Evolutionary conservation across 345 rosid species (phyloP).

Genomic region (Orychophragmus violaceus): DNA sequence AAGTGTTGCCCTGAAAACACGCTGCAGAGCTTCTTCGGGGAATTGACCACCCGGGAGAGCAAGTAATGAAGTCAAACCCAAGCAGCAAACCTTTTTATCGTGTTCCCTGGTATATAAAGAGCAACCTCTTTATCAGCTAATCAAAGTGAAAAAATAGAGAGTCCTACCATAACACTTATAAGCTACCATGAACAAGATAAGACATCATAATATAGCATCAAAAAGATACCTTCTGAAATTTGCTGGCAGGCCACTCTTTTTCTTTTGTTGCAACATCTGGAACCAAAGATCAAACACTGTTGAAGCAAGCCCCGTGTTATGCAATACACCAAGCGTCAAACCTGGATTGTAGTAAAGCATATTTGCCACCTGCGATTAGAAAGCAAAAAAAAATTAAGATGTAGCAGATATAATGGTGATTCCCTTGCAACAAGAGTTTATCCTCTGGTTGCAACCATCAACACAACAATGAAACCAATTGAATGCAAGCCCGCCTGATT

Average conservation of each 20-base stretch:
- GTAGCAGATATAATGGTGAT: neutral
- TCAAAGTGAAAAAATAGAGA: neutral
- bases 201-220: neutral
- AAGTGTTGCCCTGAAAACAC: conserved; percentile 76
- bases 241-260: conserved; percentile 66
- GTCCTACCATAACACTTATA: neutral
- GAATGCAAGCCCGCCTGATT: neutral
- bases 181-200: neutral
- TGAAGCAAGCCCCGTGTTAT: conserved; percentile 69
- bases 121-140: conserved; percentile 2
- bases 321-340: conserved; percentile 72
- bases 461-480: neutral
- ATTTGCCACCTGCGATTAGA: conserved; percentile 65
- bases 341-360: conserved; percentile 83
- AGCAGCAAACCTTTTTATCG: conserved; percentile 94
- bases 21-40: conserved; percentile 86
- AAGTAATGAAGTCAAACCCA: conserved; percentile 87
- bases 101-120: conserved; percentile 60
- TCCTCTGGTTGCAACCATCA: neutral
- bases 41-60: conserved; percentile 80
- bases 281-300: conserved; percentile 90
- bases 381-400: neutral
- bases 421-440: neutral
- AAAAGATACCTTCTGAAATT: conserved; percentile 74
- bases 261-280: conserved; percentile 90